Percentiles rank a stretch among this genome's conserved stretches.
Evolutionary conservation across 306 rosid genomes (phyloP).

Genomic region (Trichosanthes truncata): DNA sequence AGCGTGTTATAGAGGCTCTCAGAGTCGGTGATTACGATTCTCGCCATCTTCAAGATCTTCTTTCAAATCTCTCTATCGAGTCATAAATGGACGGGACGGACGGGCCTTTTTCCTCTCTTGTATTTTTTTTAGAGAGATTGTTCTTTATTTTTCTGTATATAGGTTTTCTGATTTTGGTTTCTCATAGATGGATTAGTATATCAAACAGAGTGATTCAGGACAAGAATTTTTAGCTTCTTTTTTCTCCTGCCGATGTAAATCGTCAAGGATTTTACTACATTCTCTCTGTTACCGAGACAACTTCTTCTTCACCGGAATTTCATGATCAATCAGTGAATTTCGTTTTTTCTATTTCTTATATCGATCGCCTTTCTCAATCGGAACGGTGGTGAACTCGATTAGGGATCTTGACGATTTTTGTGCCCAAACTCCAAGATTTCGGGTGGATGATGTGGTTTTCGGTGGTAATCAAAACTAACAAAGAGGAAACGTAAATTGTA

Average conservation of each 20-base stretch:
- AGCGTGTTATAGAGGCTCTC: slow-evolving; percentile 74
- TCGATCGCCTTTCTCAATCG: not conserved
- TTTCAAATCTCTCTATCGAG: slow-evolving; percentile 29
- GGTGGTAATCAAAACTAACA: not conserved
- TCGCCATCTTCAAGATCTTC: slow-evolving; percentile 39
- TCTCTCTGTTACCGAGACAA: not conserved
- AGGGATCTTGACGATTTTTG: not conserved
- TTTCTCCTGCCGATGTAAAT: not conserved
- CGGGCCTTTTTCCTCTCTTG: not conserved
- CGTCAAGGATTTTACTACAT: slow-evolving; percentile 4
- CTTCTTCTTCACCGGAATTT: not conserved
- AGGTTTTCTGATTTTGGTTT: slow-evolving; percentile 3
- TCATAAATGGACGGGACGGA: not conserved
- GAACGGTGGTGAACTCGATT: not conserved
- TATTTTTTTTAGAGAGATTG: not conserved
- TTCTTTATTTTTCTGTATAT: slow-evolving; percentile 8
- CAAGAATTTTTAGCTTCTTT: not conserved
- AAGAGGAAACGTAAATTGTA: not conserved
- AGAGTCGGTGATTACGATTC: slow-evolving; percentile 43
- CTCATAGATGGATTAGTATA: not conserved
- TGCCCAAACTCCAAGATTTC: not conserved
- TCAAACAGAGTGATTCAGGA: not conserved
- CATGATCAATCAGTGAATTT: not conserved
- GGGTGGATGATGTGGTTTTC: not conserved
- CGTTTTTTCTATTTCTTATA: not conserved